Percentiles rank a stretch among this genome's conserved stretches.
Evolutionary conservation across 805 yeast species (phyloP).

Genomic region (Zygoascus bituminiphila): DNA sequence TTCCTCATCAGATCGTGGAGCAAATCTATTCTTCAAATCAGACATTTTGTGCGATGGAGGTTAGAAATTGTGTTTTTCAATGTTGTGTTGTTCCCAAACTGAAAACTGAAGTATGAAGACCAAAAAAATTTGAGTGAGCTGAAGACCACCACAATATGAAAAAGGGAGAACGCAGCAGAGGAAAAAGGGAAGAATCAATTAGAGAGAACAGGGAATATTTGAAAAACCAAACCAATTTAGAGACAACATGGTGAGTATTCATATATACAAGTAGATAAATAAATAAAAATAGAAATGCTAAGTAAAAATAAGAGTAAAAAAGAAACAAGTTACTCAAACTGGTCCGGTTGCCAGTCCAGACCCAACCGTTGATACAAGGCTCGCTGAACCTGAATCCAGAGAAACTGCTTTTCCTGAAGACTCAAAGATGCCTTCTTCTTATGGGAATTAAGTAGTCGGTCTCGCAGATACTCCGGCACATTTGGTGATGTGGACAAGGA

Average conservation of each 20-base stretch:
- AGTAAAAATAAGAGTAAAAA: neutral
- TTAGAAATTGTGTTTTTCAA: neutral
- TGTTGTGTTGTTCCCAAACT: no score
- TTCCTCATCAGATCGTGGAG: neutral
- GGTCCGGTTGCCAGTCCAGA: constrained; percentile 44
- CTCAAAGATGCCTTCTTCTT: constrained; percentile 29
- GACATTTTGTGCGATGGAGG: neutral
- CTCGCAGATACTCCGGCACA: neutral
- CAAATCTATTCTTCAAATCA: neutral
- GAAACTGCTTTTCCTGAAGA: constrained; percentile 46
- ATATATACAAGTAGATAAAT: neutral
- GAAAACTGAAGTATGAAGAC: no score
- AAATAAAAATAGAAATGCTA: neutral
- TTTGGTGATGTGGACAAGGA: constrained; percentile 21
- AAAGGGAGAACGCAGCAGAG: neutral
- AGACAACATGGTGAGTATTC: neutral
- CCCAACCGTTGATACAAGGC: constrained; percentile 51
- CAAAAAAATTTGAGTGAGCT: neutral
- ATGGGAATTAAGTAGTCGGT: neutral
- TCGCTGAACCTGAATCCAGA: constrained; percentile 61
- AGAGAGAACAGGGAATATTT: neutral
- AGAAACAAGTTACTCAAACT: constrained; percentile 14
- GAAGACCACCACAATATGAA: neutral
- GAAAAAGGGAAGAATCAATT: neutral
- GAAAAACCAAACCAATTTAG: neutral